phyloP scores from a whole-genome alignment of 768 basidiomycete species.

The Boletus rufocinnamomeus region DNA sequence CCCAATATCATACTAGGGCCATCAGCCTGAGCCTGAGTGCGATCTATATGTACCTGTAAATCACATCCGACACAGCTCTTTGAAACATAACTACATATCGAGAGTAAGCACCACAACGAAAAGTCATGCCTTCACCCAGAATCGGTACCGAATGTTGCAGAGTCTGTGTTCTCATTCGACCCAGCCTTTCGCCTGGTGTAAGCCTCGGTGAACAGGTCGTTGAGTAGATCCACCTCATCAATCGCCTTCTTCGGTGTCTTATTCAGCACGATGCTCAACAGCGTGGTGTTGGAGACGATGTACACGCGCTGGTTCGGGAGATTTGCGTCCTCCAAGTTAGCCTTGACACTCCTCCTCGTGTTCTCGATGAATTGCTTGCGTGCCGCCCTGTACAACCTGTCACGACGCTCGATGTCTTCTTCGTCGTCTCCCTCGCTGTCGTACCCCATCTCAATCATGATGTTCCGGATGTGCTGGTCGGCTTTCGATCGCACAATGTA shows the following conservation, averaged over 20 bases:
- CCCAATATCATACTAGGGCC: too few relatives aligned
- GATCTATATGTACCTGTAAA: too few relatives aligned
- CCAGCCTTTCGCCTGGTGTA: not conserved
- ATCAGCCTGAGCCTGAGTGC: too few relatives aligned
- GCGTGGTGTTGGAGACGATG: constrained; percentile 20
- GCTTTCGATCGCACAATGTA: not conserved
- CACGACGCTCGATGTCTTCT: not conserved
- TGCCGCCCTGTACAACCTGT: constrained; percentile 6
- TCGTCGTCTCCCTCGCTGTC: not conserved
- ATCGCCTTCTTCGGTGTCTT: constrained; percentile 8
- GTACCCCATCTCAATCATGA: not conserved
- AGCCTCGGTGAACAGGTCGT: constrained; percentile 1
- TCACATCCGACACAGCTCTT: not conserved
- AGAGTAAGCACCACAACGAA: not conserved
- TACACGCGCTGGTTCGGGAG: constrained; percentile 28
- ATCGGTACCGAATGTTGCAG: too few relatives aligned
- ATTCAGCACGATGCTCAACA: constrained; percentile 18
- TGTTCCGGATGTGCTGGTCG: not conserved
- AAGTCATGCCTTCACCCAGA: not conserved
- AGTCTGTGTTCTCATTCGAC: not conserved
- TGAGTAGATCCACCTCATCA: constrained; percentile 6
- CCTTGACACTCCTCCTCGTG: constrained; percentile 15
- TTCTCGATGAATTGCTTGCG: constrained; percentile 13
- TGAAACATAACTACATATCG: not conserved
- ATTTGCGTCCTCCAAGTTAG: constrained; percentile 18